These are phyloP conservation scores for Castanospermum australe DNA, from an alignment of 306 rosid genomes.

Conservation along the genomic window DNA sequence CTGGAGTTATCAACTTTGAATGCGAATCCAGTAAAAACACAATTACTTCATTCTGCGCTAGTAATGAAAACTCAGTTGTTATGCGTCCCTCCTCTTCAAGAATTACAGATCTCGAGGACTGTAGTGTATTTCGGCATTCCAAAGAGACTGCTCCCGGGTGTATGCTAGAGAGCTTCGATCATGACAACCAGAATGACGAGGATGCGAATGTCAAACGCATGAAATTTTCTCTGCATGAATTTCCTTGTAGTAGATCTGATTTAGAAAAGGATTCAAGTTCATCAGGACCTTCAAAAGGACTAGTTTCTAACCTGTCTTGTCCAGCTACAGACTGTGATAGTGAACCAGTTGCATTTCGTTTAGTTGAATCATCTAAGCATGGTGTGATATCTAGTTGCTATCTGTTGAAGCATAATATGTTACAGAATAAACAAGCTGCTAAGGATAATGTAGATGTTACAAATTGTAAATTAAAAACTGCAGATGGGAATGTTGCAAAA, in stretches of 20 bases:
- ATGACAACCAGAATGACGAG: constrained; percentile 40
- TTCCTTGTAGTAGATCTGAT: constrained; percentile 42
- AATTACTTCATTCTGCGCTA: constrained; percentile 64
- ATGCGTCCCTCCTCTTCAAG: constrained; percentile 58
- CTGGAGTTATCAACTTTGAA: constrained; percentile 62
- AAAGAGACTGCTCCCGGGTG: constrained; percentile 43
- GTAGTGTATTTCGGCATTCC: constrained; percentile 41
- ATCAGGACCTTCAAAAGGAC: constrained; percentile 39
- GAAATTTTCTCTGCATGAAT: constrained; percentile 60
- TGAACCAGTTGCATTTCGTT: constrained; percentile 52
- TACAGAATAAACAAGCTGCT: constrained; percentile 32
- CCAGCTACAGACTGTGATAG: constrained; percentile 42
- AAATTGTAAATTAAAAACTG: constrained; percentile 37
- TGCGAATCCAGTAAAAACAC: constrained; percentile 59
- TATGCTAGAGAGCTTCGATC: constrained; percentile 39
- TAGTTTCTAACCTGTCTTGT: constrained; percentile 31
- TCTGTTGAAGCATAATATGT: constrained; percentile 52
- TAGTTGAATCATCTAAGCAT: constrained; percentile 77
- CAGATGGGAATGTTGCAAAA: constrained; percentile 49
- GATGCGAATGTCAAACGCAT: constrained; percentile 59
- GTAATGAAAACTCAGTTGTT: constrained; percentile 65
- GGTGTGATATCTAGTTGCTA: constrained; percentile 78
- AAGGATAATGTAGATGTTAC: constrained; percentile 40
- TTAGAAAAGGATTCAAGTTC: constrained; percentile 41
- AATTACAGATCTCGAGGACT: constrained; percentile 37